These are phyloP conservation scores for Acorus gramineus DNA, from an alignment of 106 monocot species.

Conservation along the genomic window DNA sequence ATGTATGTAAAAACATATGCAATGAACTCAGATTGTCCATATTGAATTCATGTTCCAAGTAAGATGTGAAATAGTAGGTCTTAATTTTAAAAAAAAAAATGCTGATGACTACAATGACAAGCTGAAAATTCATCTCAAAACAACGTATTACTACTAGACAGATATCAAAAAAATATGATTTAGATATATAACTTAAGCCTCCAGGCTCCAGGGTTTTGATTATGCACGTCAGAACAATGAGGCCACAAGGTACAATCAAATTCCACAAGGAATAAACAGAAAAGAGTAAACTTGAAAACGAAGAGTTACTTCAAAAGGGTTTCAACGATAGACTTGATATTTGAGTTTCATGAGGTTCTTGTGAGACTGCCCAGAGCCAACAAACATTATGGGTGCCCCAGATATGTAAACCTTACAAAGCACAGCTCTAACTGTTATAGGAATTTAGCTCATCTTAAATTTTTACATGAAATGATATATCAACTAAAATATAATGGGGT, in stretches of 20 bases:
- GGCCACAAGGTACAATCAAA: slow-evolving; percentile 7
- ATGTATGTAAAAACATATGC: no score
- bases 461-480: not conserved
- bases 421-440: slow-evolving; percentile 70
- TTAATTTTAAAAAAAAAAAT: no score
- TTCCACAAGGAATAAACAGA: slow-evolving; percentile 4
- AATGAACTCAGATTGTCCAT: no score
- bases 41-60: no score
- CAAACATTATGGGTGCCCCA: slow-evolving; percentile 95
- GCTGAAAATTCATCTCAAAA: no score
- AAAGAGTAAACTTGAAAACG: not conserved
- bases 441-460: not conserved
- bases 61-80: no score
- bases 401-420: slow-evolving; percentile 98
- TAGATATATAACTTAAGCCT: no score
- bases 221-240: not conserved
- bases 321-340: slow-evolving; percentile 92
- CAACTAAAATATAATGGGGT: not conserved
- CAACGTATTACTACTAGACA: no score
- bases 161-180: no score
- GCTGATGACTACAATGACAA: no score
- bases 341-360: slow-evolving; percentile 95
- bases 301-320: slow-evolving; percentile 56
- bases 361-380: slow-evolving; percentile 96
- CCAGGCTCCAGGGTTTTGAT: no score